These are phyloP conservation scores for Gloeostereum incarnatum DNA, from an alignment of 768 basidiomycete genomes.

Conservation along the genomic window DNA sequence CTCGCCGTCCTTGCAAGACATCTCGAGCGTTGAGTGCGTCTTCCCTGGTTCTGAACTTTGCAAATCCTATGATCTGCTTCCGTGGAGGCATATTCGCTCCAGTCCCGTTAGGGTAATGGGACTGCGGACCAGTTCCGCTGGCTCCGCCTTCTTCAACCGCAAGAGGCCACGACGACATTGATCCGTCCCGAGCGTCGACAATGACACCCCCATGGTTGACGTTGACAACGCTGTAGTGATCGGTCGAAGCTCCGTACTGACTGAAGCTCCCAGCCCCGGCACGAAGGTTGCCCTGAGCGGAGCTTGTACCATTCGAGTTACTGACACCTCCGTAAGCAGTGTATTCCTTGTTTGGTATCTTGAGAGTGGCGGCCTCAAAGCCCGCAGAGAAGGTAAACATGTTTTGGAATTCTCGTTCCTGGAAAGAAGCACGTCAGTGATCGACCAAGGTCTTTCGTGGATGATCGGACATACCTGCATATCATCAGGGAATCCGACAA, in stretches of 20 bases:
- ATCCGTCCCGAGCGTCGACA: conserved; percentile 73
- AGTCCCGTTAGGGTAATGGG: conserved; percentile 12
- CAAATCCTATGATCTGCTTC: conserved; percentile 98
- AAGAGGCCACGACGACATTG: conserved; percentile 61
- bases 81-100: conserved; percentile 47
- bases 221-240: conserved; percentile 79
- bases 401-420: conserved; percentile 99
- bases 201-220: conserved; percentile 78
- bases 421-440: conserved; percentile 5
- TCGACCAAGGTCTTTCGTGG: not conserved
- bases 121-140: conserved; percentile 1
- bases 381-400: conserved; percentile 97
- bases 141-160: conserved; percentile 23
- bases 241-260: conserved; percentile 49
- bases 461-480: conserved; percentile 67
- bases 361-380: conserved; percentile 96
- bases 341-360: conserved; percentile 91
- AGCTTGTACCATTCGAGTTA: conserved; percentile 7
- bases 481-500: conserved; percentile 98
- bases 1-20: conserved; percentile 77
- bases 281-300: conserved; percentile 18
- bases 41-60: conserved; percentile 82
- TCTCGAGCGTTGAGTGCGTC: conserved; percentile 88
- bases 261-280: conserved; percentile 22
- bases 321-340: conserved; percentile 54